A percentile compares a stretch with the other conserved stretches of the same genome.
Conservation (phyloP, 345 rosid genomes). For the Noccaea bulbosa region DNA sequence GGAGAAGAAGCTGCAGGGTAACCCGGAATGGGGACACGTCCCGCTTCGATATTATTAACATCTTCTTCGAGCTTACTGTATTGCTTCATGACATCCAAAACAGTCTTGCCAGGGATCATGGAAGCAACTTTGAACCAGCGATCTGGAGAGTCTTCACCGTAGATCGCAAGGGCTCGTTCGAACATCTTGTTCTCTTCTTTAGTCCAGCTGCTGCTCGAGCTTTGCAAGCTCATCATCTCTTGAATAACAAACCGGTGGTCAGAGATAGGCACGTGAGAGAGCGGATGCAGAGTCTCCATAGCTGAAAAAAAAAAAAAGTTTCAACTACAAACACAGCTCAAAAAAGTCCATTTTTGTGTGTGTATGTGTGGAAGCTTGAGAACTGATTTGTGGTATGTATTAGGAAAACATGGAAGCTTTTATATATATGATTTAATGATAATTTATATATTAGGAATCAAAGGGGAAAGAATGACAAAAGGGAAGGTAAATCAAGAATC, state of each 20-base stretch:
- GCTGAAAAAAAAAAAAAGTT: conserved; percentile 7
- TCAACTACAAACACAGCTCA: conserved; percentile 24
- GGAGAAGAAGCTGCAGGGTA: conserved; percentile 56
- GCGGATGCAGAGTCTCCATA: conserved; percentile 69
- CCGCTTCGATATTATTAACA: conserved; percentile 72
- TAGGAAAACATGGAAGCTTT: conserved; percentile 27
- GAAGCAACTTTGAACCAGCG: conserved; percentile 74
- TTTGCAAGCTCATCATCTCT: conserved; percentile 32
- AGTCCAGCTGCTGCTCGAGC: conserved; percentile 55
- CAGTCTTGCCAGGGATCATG: conserved; percentile 74
- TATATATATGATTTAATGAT: conserved; percentile 13
- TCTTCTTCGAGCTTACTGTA: conserved; percentile 75
- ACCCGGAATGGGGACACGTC: conserved; percentile 73
- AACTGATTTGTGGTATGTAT: conserved; percentile 31
- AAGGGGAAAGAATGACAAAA: conserved; percentile 7
- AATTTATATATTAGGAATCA: conserved; percentile 30
- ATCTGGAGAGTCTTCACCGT: conserved; percentile 66
- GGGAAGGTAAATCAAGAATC: conserved; percentile 29
- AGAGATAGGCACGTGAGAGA: conserved; percentile 44
- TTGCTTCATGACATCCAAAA: conserved; percentile 67
- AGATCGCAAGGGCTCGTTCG: conserved; percentile 78
- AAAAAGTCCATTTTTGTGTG: conserved; percentile 15
- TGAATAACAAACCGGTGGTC: conserved; percentile 41
- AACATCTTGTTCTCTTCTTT: conserved; percentile 80
- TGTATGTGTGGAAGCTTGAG: background rate